These are phyloP conservation scores for Pestalotiopsis sp. DNA, from an alignment of 2,329 filamentous ascomycete species.

Conservation along the genomic window DNA sequence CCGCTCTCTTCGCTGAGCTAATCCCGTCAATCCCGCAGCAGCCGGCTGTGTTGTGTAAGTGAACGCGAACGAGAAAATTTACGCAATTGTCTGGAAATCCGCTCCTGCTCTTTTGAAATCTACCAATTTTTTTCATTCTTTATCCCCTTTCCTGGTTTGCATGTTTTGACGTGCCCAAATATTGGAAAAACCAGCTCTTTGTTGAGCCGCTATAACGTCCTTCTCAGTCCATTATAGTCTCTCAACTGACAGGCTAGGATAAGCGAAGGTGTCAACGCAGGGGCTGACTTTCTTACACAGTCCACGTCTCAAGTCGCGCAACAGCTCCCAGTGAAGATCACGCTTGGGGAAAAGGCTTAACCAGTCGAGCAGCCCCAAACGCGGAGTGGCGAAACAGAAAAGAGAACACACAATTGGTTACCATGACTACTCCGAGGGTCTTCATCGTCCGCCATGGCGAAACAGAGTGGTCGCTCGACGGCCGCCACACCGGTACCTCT, in stretches of 20 bases:
- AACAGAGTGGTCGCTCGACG: conserved; percentile 92
- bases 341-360: neutral
- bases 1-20: neutral
- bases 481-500: conserved; percentile 80
- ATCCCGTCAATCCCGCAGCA: neutral
- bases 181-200: neutral
- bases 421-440: conserved; percentile 64
- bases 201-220: neutral
- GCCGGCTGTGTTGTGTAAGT: neutral
- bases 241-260: neutral
- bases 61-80: neutral
- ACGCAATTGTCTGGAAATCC: neutral
- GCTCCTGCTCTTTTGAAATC: neutral
- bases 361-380: neutral
- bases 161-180: neutral
- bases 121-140: neutral
- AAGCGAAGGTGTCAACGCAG: conserved; percentile 4
- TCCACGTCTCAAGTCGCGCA: conserved; percentile 1
- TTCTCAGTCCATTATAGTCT: neutral
- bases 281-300: neutral
- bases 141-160: neutral
- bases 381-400: neutral
- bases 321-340: neutral
- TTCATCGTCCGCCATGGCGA: conserved; percentile 90
- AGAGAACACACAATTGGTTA: neutral